phyloP scores from a whole-genome alignment of 805 yeast species.

The Monosporozyma servazzii region DNA sequence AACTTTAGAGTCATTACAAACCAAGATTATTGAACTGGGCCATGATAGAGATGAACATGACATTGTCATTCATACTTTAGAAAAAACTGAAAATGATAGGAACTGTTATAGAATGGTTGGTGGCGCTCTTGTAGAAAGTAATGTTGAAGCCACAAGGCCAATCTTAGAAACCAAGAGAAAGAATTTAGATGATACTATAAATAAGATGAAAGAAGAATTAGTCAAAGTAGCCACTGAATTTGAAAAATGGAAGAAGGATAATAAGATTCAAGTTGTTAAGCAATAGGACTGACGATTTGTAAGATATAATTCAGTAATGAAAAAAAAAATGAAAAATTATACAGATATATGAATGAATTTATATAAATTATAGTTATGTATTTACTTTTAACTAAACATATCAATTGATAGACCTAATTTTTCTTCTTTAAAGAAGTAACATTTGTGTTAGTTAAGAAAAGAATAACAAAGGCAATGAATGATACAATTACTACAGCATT shows the following conservation, averaged over 20 bases:
- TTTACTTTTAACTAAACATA: background rate
- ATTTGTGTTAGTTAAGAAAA: constrained; percentile 34
- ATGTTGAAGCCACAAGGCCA: constrained; percentile 66
- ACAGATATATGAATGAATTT: background rate
- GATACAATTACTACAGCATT: constrained; percentile 59
- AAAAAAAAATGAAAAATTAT: background rate
- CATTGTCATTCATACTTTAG: constrained; percentile 51
- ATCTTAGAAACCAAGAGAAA: constrained; percentile 47
- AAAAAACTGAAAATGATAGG: constrained; percentile 46
- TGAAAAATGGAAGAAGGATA: constrained; percentile 30
- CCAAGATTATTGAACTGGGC: constrained; percentile 40
- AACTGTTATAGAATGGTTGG: constrained; percentile 91
- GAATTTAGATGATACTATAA: constrained; percentile 32
- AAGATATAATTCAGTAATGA: background rate
- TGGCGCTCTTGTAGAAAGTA: constrained; percentile 77
- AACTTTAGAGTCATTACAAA: constrained; percentile 37
- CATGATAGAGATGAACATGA: constrained; percentile 40
- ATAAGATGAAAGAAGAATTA: constrained; percentile 25
- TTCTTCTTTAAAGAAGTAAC: constrained; percentile 16
- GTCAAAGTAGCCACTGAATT: constrained; percentile 24
- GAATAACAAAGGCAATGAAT: constrained; percentile 69
- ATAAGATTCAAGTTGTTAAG: constrained; percentile 28
- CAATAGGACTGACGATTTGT: constrained; percentile 9
- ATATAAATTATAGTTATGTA: background rate
- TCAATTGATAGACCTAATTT: constrained; percentile 6